These are phyloP conservation scores for Pichia sp. DNA, from an alignment of 1,139 yeast species.

Conservation along the genomic window DNA sequence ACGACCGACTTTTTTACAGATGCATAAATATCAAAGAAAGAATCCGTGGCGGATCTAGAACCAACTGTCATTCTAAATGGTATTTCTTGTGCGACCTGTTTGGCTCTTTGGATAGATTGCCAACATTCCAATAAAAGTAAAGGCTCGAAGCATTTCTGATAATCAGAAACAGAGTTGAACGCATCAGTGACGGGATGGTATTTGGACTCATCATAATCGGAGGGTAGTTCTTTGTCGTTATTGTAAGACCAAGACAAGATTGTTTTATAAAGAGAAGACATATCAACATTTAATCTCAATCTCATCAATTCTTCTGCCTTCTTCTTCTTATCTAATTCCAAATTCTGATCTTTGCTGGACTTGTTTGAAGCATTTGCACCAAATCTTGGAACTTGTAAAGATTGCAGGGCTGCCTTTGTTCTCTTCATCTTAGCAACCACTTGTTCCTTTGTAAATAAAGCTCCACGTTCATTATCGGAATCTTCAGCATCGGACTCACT, in stretches of 20 bases:
- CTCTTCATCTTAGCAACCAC: constrained; percentile 29
- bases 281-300: constrained; percentile 68
- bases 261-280: constrained; percentile 67
- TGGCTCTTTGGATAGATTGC: constrained; percentile 80
- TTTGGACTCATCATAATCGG: constrained; percentile 35
- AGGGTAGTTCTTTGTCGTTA: constrained; percentile 55
- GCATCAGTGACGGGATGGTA: constrained; percentile 37
- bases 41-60: constrained; percentile 76
- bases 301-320: constrained; percentile 77
- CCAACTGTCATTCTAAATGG: constrained; percentile 74
- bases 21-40: constrained; percentile 85
- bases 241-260: constrained; percentile 78
- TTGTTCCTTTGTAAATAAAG: constrained; percentile 30
- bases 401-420: constrained; percentile 25
- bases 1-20: constrained; percentile 55
- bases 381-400: constrained; percentile 23
- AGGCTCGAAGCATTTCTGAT: constrained; percentile 69
- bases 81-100: constrained; percentile 54
- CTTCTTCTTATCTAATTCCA: constrained; percentile 37
- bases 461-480: constrained; percentile 24
- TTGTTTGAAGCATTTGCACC: not conserved
- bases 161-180: constrained; percentile 58
- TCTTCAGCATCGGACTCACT: constrained; percentile 24
- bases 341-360: constrained; percentile 11
- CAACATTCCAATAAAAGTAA: constrained; percentile 84